Conservation (phyloP, 2,329 filamentous ascomycete genomes). For the Fusarium pilosicola region DNA sequence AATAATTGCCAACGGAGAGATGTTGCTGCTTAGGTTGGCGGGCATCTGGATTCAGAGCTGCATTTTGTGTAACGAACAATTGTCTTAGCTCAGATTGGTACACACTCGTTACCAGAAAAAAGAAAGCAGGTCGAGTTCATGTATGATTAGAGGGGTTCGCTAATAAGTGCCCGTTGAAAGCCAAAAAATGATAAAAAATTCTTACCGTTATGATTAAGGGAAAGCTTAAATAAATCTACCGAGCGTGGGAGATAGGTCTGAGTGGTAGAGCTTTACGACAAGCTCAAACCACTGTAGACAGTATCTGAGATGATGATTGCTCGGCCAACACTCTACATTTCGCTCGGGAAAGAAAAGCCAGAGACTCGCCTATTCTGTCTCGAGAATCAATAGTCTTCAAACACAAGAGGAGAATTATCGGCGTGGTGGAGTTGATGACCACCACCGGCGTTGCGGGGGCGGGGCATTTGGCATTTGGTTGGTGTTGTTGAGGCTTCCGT, state of each 20-base stretch:
- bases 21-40: conserved; percentile 1
- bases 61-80: not conserved
- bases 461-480: conserved; percentile 18
- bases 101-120: not conserved
- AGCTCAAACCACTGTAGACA: not conserved
- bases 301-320: not conserved
- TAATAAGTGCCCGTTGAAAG: conserved; percentile 15
- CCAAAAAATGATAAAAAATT: conserved; percentile 1
- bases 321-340: not conserved
- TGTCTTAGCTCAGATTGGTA: not conserved
- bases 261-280: not conserved
- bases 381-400: not conserved
- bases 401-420: conserved; percentile 17
- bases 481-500: not conserved
- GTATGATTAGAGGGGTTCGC: conserved; percentile 3
- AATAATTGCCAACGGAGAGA: not conserved
- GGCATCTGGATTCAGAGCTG: not conserved
- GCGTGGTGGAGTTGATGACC: conserved; percentile 25
- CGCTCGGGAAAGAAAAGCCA: not conserved
- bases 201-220: conserved; percentile 7
- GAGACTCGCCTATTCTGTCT: not conserved
- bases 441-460: conserved; percentile 35
- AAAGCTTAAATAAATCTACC: conserved; percentile 13
- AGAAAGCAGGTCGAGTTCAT: not conserved
- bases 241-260: not conserved